Percentiles rank a stretch among this genome's conserved stretches.
phyloP scores from a whole-genome alignment of 257 asterid species.

The Fraxinus cuspidata region DNA sequence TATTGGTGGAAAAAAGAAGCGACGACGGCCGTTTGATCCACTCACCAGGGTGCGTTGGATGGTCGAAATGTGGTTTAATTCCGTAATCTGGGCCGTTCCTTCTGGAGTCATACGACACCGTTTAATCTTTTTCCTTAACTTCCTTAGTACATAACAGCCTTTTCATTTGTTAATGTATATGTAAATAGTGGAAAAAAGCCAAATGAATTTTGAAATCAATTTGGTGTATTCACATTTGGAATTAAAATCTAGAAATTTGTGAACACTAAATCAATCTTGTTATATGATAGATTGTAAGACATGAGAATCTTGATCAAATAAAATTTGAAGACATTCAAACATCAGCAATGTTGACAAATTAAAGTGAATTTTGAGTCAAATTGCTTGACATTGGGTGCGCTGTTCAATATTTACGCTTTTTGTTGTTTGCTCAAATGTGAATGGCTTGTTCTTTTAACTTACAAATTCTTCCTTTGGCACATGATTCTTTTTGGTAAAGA shows the following conservation, averaged over 20 bases:
- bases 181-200: neutral
- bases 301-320: neutral
- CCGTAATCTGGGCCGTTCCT: conserved; percentile 62
- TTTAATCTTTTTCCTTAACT: conserved; percentile 3
- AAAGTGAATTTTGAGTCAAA: neutral
- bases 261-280: neutral
- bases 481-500: too few relatives aligned
- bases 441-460: neutral
- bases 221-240: neutral
- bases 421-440: neutral
- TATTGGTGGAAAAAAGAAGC: conserved; percentile 32
- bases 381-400: neutral
- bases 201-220: neutral
- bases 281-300: neutral
- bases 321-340: neutral
- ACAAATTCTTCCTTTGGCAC: neutral
- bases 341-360: neutral
- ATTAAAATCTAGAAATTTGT: neutral
- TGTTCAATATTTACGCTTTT: neutral
- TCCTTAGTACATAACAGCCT: too few relatives aligned
- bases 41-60: conserved; percentile 21
- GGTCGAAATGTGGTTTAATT: conserved; percentile 28
- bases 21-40: conserved; percentile 28
- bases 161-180: neutral
- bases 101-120: conserved; percentile 47